Evolutionary conservation across 345 rosid species (phyloP).

Genomic region (Carallia pectinifolia): DNA sequence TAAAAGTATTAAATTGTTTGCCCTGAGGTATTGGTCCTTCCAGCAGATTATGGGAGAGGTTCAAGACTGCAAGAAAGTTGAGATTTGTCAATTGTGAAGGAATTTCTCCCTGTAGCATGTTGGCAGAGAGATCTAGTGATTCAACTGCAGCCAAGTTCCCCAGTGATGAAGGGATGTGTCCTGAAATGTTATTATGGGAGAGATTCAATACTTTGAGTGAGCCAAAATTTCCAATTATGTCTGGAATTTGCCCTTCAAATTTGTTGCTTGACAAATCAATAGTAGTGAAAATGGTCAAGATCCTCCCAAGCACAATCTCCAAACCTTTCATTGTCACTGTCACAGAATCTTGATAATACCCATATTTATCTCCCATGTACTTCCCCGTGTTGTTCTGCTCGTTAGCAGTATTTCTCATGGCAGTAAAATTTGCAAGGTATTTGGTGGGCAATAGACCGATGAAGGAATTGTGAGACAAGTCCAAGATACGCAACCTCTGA

Average conservation of each 20-base stretch:
- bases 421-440: background rate
- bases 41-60: background rate
- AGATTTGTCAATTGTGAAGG: slow-evolving; percentile 12
- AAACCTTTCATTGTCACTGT: slow-evolving; percentile 4
- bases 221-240: background rate
- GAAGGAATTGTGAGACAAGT: slow-evolving; percentile 5
- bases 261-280: slow-evolving; percentile 18
- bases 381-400: background rate
- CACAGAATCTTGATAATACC: background rate
- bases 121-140: slow-evolving; percentile 25
- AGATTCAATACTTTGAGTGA: slow-evolving; percentile 2
- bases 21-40: background rate
- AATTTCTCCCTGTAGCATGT: slow-evolving; percentile 18
- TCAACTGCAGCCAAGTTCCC: slow-evolving; percentile 14
- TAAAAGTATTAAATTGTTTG: background rate
- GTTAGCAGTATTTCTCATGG: background rate
- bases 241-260: slow-evolving; percentile 12
- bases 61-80: background rate
- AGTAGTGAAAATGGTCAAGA: background rate
- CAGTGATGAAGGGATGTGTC: background rate
- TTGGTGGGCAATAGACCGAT: background rate
- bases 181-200: slow-evolving; percentile 12
- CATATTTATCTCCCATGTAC: background rate
- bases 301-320: background rate
- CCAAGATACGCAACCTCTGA: slow-evolving; percentile 11